A percentile compares a stretch with the other conserved stretches of the same genome.
Evolutionary conservation across 140 eudicot species (phyloP).

Genomic region (Cichorium intybus): DNA sequence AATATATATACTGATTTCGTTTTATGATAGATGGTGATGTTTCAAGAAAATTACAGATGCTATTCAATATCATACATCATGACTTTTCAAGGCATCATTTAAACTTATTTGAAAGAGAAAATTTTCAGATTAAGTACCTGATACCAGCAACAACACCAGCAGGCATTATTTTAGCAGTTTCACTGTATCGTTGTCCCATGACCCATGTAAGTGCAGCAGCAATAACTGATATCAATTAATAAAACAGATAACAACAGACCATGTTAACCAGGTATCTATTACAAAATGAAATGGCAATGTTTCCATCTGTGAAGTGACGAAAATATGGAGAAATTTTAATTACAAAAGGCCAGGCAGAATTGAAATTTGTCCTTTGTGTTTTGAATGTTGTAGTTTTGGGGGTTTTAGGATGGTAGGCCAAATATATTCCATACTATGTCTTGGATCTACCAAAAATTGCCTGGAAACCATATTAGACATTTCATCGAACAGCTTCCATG

Average conservation of each 20-base stretch:
- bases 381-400: too few species aligned
- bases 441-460: not conserved
- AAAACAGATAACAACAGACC: slow-evolving; percentile 4
- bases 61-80: too few species aligned
- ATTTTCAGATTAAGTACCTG: slow-evolving; percentile 47
- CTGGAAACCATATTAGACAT: not conserved
- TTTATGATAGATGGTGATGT: too few species aligned
- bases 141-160: slow-evolving; percentile 92
- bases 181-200: slow-evolving; percentile 82
- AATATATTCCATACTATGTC: not conserved
- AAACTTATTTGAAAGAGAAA: not conserved
- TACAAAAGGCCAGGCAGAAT: too few species aligned
- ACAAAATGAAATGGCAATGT: not conserved
- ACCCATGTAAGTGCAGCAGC: slow-evolving; percentile 78
- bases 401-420: not conserved
- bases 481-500: slow-evolving; percentile 26
- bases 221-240: slow-evolving; percentile 39
- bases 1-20: too few species aligned
- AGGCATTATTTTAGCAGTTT: slow-evolving; percentile 91
- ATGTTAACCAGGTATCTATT: slow-evolving; percentile 5
- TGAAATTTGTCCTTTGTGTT: too few species aligned
- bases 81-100: too few species aligned
- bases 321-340: too few species aligned
- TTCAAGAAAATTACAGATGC: slow-evolving; percentile 1
- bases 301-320: not conserved